These are phyloP conservation scores for Abelmoschus esculentus DNA, from an alignment of 345 rosid genomes.

Conservation along the genomic window DNA sequence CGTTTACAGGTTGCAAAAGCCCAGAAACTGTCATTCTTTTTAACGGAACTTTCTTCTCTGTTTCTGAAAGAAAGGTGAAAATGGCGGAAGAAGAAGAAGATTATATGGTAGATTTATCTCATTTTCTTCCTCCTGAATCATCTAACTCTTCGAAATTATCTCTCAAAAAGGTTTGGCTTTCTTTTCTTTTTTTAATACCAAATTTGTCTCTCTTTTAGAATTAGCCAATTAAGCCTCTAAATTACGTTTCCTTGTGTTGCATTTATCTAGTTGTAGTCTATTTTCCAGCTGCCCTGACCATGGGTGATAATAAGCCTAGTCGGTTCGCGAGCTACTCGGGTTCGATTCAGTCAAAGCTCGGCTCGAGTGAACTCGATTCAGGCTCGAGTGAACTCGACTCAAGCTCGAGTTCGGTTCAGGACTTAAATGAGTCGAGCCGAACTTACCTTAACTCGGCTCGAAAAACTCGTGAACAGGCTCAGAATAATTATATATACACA, in stretches of 20 bases:
- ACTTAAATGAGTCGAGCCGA: no score
- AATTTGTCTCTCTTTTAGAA: neutral
- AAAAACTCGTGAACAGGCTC: no score
- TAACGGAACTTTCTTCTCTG: neutral
- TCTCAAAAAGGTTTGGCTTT: slow-evolving; percentile 34
- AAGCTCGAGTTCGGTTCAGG: no score
- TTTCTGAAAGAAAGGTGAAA: neutral
- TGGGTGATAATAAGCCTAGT: no score
- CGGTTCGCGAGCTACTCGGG: no score
- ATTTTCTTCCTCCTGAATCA: slow-evolving; percentile 51
- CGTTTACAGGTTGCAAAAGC: neutral
- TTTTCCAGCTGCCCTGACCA: neutral
- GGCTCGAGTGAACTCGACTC: no score
- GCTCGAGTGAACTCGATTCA: no score
- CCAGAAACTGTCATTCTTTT: neutral
- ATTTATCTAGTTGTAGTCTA: neutral
- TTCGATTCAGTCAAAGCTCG: no score
- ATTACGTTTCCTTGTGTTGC: neutral
- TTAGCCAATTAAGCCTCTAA: neutral
- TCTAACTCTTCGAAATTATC: slow-evolving; percentile 29
- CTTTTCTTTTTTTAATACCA: neutral
- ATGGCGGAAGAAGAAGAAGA: slow-evolving; percentile 36
- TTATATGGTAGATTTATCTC: slow-evolving; percentile 90
- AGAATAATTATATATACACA: no score
- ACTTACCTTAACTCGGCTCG: no score